phyloP scores from a whole-genome alignment of 208 protist species.

The Wallacemonas rigidus region DNA sequence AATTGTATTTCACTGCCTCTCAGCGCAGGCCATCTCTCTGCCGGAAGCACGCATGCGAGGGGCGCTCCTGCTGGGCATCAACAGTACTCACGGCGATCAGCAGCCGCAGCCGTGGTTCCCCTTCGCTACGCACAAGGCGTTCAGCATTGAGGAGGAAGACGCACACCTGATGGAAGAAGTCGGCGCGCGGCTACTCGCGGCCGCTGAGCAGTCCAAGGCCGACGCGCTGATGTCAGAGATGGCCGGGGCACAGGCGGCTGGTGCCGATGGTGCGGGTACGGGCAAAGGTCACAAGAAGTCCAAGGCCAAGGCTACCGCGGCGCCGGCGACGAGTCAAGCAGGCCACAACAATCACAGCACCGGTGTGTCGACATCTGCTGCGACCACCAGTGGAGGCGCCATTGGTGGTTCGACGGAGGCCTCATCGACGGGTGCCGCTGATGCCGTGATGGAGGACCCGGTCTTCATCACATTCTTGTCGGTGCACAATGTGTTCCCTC shows the following conservation, averaged over 20 bases:
- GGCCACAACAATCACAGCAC: background rate
- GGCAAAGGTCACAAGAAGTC: constrained; percentile 7
- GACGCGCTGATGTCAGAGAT: background rate
- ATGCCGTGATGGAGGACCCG: background rate
- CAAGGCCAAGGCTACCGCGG: background rate
- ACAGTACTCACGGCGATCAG: background rate
- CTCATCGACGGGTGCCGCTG: background rate
- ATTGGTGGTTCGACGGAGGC: background rate
- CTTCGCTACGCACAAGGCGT: background rate
- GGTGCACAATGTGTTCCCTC: background rate
- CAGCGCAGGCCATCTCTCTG: constrained; percentile 10
- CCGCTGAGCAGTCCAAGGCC: background rate
- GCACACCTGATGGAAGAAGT: background rate
- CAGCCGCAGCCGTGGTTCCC: constrained; percentile 9
- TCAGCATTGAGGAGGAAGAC: background rate
- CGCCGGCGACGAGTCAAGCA: background rate
- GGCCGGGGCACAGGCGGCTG: background rate
- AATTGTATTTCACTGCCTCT: constrained; percentile 15
- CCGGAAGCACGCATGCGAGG: background rate
- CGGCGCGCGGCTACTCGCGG: background rate
- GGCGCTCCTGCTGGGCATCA: background rate
- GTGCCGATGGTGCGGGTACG: background rate
- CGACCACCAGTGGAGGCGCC: background rate
- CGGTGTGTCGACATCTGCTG: background rate
- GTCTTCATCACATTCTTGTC: constrained; percentile 2